Evolutionary conservation across 495 filamentous ascomycete species (phyloP), one percentile per base, ranked within the genome.

Genomic region (Aspergillus coremiiformis): DNA sequence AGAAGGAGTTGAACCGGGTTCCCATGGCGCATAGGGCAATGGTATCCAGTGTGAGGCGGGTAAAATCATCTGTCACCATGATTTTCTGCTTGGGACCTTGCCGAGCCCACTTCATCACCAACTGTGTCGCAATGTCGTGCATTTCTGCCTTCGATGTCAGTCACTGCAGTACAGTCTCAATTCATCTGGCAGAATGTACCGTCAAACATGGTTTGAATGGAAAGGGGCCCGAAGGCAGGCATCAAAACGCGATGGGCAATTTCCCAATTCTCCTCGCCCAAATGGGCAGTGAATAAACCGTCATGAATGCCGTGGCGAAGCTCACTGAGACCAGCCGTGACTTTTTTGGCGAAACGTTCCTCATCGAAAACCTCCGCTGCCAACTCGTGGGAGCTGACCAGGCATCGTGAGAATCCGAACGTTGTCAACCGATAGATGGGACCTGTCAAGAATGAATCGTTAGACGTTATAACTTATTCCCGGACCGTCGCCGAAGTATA

Each of bases 91-190:
- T 59, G 0, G 80, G 65, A 0, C 85, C 86, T 52, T 79, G 74
- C 27, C 86, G 78, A 15, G 82, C 85, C 84, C 84, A 90, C 65
- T 89, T 89, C 57, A 87, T 72, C 10, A 79, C 74, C n/a, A 90
- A 67, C 54, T 92, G 86, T 0, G 69, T 69, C 0, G 81, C 78
- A 46, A 90, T 80, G 59, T 89, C 87, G 49, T 84, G 80, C 86
- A 90, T 90, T 51, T 86, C 83, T 69, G 37, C 21, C 2, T 17
- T 10, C 12, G 5, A 14, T 21, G 37, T 21, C 4, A 41, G 37
- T 21, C 5, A 41, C 5, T n/a, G n/a, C n/a, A n/a, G n/a, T n/a
- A n/a, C n/a, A n/a, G n/a, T n/a, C n/a, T n/a, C n/a, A n/a, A n/a
- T n/a, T n/a, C n/a, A n/a, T n/a, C n/a, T 4, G 15, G 15, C 11